phyloP scores from a whole-genome alignment of 2,329 filamentous ascomycete species.

The Fusarium domesticum region DNA sequence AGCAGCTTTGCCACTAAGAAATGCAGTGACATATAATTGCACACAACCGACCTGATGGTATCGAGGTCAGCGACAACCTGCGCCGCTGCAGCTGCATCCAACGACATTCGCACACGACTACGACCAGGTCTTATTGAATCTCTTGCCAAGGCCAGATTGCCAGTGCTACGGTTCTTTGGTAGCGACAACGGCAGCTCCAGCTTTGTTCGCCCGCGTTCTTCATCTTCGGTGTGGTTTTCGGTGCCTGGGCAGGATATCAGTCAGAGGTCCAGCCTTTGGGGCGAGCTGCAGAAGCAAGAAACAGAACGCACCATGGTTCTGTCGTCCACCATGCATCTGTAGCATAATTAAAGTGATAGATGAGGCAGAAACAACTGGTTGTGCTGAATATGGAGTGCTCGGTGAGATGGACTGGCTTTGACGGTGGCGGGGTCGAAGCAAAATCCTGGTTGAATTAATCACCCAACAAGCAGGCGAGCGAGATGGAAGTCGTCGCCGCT shows the following conservation, averaged over 20 bases:
- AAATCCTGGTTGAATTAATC: slow-evolving; percentile 26
- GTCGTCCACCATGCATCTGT: slow-evolving; percentile 42
- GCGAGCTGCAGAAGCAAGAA: slow-evolving; percentile 2
- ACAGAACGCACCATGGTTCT: slow-evolving; percentile 38
- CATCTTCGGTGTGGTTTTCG: slow-evolving; percentile 34
- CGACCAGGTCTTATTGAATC: slow-evolving; percentile 50
- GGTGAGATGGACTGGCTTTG: slow-evolving; percentile 15
- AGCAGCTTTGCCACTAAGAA: slow-evolving; percentile 13
- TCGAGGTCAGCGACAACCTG: slow-evolving; percentile 61
- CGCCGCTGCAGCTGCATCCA: slow-evolving; percentile 68
- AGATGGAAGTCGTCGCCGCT: slow-evolving; percentile 14
- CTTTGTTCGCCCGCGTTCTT: slow-evolving; percentile 44
- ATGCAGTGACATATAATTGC: slow-evolving; percentile 20
- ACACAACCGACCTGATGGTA: slow-evolving; percentile 62
- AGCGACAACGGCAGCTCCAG: slow-evolving; percentile 49
- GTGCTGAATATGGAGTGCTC: slow-evolving; percentile 14
- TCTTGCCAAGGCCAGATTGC: slow-evolving; percentile 52
- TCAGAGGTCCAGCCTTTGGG: slow-evolving; percentile 22
- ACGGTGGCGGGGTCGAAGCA: slow-evolving; percentile 26
- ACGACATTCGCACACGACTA: slow-evolving; percentile 67
- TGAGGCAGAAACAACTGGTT: slow-evolving; percentile 19
- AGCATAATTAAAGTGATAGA: slow-evolving; percentile 40
- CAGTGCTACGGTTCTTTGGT: slow-evolving; percentile 65
- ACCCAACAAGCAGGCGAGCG: slow-evolving; percentile 11
- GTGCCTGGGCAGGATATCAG: slow-evolving; percentile 28